These are phyloP conservation scores for Lasiosphaeria hispida DNA, from an alignment of 495 filamentous ascomycete genomes.

Conservation along the genomic window DNA sequence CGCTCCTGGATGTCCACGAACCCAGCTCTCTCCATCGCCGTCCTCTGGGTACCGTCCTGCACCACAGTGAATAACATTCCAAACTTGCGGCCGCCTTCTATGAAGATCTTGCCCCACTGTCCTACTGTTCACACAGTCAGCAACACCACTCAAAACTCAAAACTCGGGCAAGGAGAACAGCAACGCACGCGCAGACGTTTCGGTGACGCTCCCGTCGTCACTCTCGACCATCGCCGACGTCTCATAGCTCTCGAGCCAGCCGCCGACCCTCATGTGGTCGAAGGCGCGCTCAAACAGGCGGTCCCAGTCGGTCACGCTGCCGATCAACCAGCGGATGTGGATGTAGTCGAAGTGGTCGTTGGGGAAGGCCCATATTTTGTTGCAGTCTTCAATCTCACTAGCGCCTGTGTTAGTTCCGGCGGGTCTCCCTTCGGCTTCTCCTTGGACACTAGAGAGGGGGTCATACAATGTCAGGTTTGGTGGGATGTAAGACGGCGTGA, in stretches of 20 bases:
- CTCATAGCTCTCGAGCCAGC: conserved; percentile 27
- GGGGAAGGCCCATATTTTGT: conserved; percentile 45
- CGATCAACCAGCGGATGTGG: conserved; percentile 53
- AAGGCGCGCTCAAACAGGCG: conserved; percentile 37
- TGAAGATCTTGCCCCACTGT: conserved; percentile 23
- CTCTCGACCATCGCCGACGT: conserved; percentile 21
- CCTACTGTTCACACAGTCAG: conserved; percentile 1
- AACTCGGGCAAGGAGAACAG: too few species aligned
- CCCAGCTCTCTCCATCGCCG: conserved; percentile 44
- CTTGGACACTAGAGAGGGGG: too few species aligned
- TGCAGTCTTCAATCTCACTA: conserved; percentile 49
- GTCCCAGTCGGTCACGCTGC: conserved; percentile 53
- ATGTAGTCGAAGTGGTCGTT: conserved; percentile 57
- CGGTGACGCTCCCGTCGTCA: conserved; percentile 20
- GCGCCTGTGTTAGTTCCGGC: too few species aligned
- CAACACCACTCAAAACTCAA: too few species aligned
- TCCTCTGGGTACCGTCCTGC: conserved; percentile 31
- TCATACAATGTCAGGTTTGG: conserved; percentile 45
- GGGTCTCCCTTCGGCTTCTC: too few species aligned
- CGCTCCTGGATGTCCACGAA: conserved; percentile 39
- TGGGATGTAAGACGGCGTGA: conserved; percentile 51
- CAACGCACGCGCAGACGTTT: not conserved
- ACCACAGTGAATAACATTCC: conserved; percentile 17
- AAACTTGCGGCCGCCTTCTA: conserved; percentile 10
- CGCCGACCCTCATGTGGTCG: conserved; percentile 23